Conservation (phyloP, 192 early-diverging fungal species). For the Podila clonocystis region DNA sequence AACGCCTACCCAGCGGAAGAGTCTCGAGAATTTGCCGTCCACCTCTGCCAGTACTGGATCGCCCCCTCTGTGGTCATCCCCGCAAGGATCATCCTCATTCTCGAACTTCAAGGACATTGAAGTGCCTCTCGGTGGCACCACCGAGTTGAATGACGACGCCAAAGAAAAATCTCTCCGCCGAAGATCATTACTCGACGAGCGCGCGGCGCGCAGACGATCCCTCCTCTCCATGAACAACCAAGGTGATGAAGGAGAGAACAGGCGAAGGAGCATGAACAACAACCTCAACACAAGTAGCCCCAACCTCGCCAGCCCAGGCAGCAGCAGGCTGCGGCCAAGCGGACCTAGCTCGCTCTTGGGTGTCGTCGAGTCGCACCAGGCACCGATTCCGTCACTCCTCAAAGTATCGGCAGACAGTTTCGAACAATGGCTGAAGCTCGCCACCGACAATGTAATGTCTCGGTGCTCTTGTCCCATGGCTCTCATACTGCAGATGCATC, state of each 20-base stretch:
- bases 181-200: constrained; percentile 37
- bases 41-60: constrained; percentile 5
- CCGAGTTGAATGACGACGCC: constrained; percentile 47
- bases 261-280: constrained; percentile 19
- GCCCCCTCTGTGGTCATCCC: constrained; percentile 13
- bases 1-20: constrained; percentile 16
- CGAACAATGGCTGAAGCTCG: constrained; percentile 98
- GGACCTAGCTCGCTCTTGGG: constrained; percentile 36
- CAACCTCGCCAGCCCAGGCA: constrained; percentile 16
- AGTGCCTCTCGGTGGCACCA: constrained; percentile 44
- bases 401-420: constrained; percentile 56
- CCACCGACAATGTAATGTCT: constrained; percentile 85
- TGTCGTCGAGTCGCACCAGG: constrained; percentile 29
- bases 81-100: constrained; percentile 24
- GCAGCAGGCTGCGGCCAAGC: constrained; percentile 35
- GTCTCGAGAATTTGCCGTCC: constrained; percentile 11
- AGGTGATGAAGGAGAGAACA: constrained; percentile 18
- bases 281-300: not conserved
- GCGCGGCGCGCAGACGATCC: constrained; percentile 36
- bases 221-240: constrained; percentile 8
- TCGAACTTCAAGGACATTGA: constrained; percentile 44
- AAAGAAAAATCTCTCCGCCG: constrained; percentile 45
- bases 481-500: not conserved
- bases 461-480: not conserved
- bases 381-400: constrained; percentile 25